Evolutionary conservation across 805 yeast species (phyloP).

Genomic region (Pichia ethanolica): DNA sequence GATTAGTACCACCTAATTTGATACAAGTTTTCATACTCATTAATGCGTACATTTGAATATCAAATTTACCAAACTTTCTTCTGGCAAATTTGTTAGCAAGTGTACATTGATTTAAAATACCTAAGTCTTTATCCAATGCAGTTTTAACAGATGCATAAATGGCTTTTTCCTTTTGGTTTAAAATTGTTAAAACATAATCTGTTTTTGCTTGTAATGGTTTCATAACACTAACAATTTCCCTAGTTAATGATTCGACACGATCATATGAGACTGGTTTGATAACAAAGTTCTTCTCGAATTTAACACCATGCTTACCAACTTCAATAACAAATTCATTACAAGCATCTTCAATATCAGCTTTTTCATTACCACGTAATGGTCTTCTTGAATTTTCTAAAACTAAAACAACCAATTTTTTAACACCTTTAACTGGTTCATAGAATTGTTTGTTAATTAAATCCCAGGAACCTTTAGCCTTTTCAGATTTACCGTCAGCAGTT

Average conservation of each 20-base stretch:
- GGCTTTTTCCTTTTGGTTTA: slow-evolving; percentile 18
- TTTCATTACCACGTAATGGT: slow-evolving; percentile 13
- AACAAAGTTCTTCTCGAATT: slow-evolving; percentile 8
- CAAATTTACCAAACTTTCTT: slow-evolving; percentile 18
- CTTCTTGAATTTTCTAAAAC: slow-evolving; percentile 12
- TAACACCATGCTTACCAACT: slow-evolving; percentile 16
- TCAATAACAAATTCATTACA: slow-evolving; percentile 14
- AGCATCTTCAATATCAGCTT: slow-evolving; percentile 12
- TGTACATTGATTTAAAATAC: slow-evolving; percentile 25
- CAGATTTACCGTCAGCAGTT: slow-evolving; percentile 18
- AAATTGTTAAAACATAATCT: slow-evolving; percentile 19
- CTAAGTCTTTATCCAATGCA: slow-evolving; percentile 22
- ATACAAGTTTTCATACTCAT: slow-evolving; percentile 27
- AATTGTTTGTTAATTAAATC: slow-evolving; percentile 16
- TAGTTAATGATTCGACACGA: slow-evolving; percentile 10
- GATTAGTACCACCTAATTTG: slow-evolving; percentile 27
- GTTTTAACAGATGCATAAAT: slow-evolving; percentile 23
- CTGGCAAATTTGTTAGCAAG: slow-evolving; percentile 22
- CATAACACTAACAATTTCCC: slow-evolving; percentile 10
- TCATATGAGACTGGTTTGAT: slow-evolving; percentile 8
- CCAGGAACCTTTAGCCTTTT: slow-evolving; percentile 20
- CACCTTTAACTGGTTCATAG: slow-evolving; percentile 13
- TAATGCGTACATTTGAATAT: slow-evolving; percentile 24
- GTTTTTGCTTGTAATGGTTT: slow-evolving; percentile 14
- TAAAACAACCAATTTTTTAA: slow-evolving; percentile 13